Percentiles rank a stretch among this genome's conserved stretches.
phyloP scores from a whole-genome alignment of 441 rosid species.

The Codiaeum variegatum region DNA sequence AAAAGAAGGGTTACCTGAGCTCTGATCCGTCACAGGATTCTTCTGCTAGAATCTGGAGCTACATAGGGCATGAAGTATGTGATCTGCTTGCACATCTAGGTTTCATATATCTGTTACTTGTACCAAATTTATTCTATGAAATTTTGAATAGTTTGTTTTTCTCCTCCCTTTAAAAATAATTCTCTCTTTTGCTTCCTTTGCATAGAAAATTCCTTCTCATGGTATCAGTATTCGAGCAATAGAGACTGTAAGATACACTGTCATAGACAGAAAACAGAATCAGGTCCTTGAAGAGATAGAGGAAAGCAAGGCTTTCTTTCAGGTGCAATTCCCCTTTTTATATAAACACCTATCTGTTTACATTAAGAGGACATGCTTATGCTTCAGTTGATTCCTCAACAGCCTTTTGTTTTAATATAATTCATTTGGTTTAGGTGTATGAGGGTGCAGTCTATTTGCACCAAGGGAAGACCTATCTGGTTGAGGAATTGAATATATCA shows the following conservation, averaged over 20 bases:
- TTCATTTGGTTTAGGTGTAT: slow-evolving; percentile 44
- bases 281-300: slow-evolving; percentile 88
- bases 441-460: slow-evolving; percentile 89
- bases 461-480: slow-evolving; percentile 85
- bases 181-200: slow-evolving; percentile 20
- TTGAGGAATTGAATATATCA: slow-evolving; percentile 54
- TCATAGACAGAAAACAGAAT: slow-evolving; percentile 44
- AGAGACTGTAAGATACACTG: slow-evolving; percentile 64
- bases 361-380: not conserved
- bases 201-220: slow-evolving; percentile 67
- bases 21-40: slow-evolving; percentile 48
- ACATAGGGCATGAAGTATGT: slow-evolving; percentile 80
- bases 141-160: not conserved
- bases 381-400: not conserved
- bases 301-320: slow-evolving; percentile 97
- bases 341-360: not conserved
- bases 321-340: slow-evolving; percentile 34
- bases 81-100: slow-evolving; percentile 7
- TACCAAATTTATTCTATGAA: not conserved
- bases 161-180: slow-evolving; percentile 1
- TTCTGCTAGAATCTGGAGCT: slow-evolving; percentile 64
- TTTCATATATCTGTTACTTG: slow-evolving; percentile 1
- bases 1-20: slow-evolving; percentile 53
- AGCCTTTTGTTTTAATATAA: not conserved
- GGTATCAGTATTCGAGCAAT: slow-evolving; percentile 75